These are phyloP conservation scores for Babesia caballi DNA, from an alignment of 169 alveolate genomes.

Conservation along the genomic window DNA sequence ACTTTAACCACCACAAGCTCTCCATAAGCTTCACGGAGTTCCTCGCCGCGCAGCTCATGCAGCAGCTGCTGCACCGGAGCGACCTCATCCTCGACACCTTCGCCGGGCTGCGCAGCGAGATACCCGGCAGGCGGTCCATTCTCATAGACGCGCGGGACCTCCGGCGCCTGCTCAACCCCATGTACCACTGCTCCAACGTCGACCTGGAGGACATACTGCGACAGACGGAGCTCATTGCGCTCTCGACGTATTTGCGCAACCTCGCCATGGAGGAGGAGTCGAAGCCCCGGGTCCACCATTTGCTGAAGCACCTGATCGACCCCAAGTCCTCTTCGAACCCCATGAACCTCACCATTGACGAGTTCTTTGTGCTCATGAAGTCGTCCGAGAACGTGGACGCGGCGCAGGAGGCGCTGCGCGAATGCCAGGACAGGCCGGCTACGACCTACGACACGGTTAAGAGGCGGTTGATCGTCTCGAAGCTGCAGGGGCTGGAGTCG, in stretches of 20 bases:
- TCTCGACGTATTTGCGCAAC: background rate
- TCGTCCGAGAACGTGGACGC: slow-evolving; percentile 1
- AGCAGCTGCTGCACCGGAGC: slow-evolving; percentile 22
- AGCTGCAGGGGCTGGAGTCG: slow-evolving; percentile 3
- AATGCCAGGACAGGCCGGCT: background rate
- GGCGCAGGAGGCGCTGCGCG: background rate
- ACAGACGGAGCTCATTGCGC: slow-evolving; percentile 32
- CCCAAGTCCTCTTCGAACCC: background rate
- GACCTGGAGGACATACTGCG: slow-evolving; percentile 35
- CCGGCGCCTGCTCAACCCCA: slow-evolving; percentile 39
- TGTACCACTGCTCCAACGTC: slow-evolving; percentile 24
- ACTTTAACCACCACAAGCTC: slow-evolving; percentile 30
- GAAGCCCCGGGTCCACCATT: slow-evolving; percentile 1
- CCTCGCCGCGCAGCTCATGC: slow-evolving; percentile 58
- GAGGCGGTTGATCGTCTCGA: slow-evolving; percentile 3
- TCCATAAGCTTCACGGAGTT: slow-evolving; percentile 59
- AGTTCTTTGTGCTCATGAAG: slow-evolving; percentile 58
- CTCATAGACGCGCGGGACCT: slow-evolving; percentile 50
- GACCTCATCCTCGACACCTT: slow-evolving; percentile 57
- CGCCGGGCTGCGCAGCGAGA: slow-evolving; percentile 61
- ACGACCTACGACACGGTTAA: slow-evolving; percentile 2
- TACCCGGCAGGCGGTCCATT: slow-evolving; percentile 61
- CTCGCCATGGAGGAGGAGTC: slow-evolving; percentile 23
- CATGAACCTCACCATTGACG: slow-evolving; percentile 35
- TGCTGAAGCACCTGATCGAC: background rate